These are phyloP conservation scores for Dendryphion nanum DNA, from an alignment of 2,329 filamentous ascomycete genomes.

Conservation along the genomic window DNA sequence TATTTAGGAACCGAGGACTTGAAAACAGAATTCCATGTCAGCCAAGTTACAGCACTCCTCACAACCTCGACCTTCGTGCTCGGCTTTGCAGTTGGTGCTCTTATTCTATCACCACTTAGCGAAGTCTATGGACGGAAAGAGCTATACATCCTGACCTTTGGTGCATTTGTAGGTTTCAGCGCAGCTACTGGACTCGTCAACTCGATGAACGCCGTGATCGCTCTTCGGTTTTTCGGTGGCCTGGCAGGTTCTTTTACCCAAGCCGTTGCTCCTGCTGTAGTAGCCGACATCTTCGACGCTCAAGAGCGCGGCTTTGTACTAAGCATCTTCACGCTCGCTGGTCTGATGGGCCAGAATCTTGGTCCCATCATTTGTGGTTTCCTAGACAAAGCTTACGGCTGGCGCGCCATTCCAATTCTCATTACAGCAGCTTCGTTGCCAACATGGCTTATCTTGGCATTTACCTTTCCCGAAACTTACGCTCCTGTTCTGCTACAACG, in stretches of 20 bases:
- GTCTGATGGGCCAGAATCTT: slow-evolving; percentile 45
- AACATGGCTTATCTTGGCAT: slow-evolving; percentile 45
- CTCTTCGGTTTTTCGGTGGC: slow-evolving; percentile 56
- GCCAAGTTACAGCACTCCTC: slow-evolving; percentile 9
- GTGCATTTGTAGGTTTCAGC: slow-evolving; percentile 54
- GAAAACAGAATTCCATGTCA: slow-evolving; percentile 46
- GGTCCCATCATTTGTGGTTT: slow-evolving; percentile 32
- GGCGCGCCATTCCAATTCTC: slow-evolving; percentile 57
- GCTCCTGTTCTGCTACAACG: slow-evolving; percentile 26
- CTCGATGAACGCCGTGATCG: slow-evolving; percentile 50
- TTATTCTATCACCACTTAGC: slow-evolving; percentile 42
- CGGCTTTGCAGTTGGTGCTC: slow-evolving; percentile 1
- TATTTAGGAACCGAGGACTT: slow-evolving; percentile 48
- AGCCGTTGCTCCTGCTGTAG: slow-evolving; percentile 49
- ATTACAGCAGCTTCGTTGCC: too few species aligned
- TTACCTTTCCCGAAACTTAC: slow-evolving; percentile 26
- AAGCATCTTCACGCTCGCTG: slow-evolving; percentile 42
- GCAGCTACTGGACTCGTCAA: slow-evolving; percentile 55
- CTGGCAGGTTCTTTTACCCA: slow-evolving; percentile 53
- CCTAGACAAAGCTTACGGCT: slow-evolving; percentile 49
- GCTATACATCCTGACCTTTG: slow-evolving; percentile 51
- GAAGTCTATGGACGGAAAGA: slow-evolving; percentile 55
- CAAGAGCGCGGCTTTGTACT: slow-evolving; percentile 48
- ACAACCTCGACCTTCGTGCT: not conserved
- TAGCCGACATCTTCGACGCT: slow-evolving; percentile 52